Base-by-base conservation (phyloP, 352 stramenopile species). In the Globisporangium heterothallicum region DNA sequence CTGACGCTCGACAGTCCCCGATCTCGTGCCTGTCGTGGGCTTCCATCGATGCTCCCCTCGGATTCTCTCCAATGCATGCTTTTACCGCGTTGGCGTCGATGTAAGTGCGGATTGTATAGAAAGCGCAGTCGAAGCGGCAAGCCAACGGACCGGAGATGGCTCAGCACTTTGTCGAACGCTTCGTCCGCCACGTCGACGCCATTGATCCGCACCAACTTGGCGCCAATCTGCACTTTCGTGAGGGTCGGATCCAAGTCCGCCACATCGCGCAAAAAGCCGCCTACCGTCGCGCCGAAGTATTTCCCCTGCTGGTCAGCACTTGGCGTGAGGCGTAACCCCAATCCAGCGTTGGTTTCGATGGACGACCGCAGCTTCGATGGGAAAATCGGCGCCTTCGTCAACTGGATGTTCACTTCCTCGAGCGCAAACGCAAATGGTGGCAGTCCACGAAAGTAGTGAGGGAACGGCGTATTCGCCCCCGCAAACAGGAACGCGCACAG, bases 381-480 rank as follows among this genome's bases (percentile, higher is more conserved):
- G 48, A 82, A 88, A 3, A 79, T 64, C 6, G 75, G 73, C 9
- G 66, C 55, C 13, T 66, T 65, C 10, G 66, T 71, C 6, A 91
- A 48, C 49, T 75, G 63, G 18, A 91, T 62, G 35, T 90, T 87
- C 36, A 86, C 49, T 52, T 93, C 75, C 46, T 93, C 74, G 41
- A 79, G 54, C 10, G 83, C 76, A 34, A 86, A 73, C 6, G 83
- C 83, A 47, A 93, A 93, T 10, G 66, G 68, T 16, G 83, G 83
- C 40, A 93, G 73, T 0, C 72, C 77, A 21, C 61, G 56, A 58
- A 88, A 86, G 21, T 74, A 66, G 42, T 84, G 72, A 16, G 78
- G 81, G 49, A 91, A 90, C 34, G 83, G 78, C 22, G 63, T 61
- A 41, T 93, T 93, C 18, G 79, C 79, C 24, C 79, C 83, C 13